Evolutionary conservation across 148 eudicot species (phyloP).

Genomic region (Vaccinium corymbosum): DNA sequence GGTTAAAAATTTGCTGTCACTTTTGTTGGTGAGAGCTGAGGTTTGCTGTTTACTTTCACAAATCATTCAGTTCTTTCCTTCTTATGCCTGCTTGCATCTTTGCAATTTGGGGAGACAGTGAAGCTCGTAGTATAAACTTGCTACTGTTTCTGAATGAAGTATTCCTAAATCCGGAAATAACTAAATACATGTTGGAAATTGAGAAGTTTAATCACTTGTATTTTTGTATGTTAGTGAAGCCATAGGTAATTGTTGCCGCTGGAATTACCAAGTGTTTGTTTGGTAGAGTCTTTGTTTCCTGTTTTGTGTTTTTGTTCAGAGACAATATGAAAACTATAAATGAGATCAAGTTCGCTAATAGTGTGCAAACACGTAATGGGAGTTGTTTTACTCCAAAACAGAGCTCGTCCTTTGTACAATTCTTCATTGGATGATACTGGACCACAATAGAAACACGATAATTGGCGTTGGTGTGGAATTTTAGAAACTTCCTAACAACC

Average conservation of each 20-base stretch:
- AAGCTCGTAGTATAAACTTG: conserved; percentile 13
- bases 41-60: conserved; percentile 5
- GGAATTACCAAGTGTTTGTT: background rate
- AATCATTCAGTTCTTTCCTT: conserved; percentile 17
- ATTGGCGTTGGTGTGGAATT: background rate
- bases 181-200: background rate
- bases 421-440: background rate
- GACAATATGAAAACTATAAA: background rate
- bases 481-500: background rate
- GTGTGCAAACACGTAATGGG: background rate
- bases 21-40: background rate
- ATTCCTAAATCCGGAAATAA: background rate
- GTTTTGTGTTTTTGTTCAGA: background rate
- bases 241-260: background rate
- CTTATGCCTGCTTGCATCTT: background rate
- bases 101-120: background rate
- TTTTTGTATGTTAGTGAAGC: background rate
- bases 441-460: background rate
- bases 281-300: background rate
- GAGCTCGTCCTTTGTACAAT: background rate
- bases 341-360: background rate
- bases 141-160: background rate
- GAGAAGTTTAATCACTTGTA: conserved; percentile 13
- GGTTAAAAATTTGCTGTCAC: background rate
- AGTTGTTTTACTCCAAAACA: background rate